A percentile compares a stretch with the other conserved stretches of the same genome.
phyloP scores from a whole-genome alignment of 2,329 filamentous ascomycete genomes.

The Coleophoma eucalyptorum region DNA sequence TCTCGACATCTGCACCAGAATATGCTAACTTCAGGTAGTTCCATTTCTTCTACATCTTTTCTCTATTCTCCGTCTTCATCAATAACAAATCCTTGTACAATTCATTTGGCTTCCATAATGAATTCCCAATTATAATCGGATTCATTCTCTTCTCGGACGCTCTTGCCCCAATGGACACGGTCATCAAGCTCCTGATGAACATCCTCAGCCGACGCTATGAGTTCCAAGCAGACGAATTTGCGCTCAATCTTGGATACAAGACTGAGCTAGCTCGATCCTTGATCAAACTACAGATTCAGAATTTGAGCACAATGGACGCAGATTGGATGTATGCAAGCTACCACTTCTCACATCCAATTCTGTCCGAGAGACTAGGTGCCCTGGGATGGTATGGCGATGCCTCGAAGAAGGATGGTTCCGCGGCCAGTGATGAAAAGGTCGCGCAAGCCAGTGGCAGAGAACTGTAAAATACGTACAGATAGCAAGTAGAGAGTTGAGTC shows the following conservation, averaged over 20 bases:
- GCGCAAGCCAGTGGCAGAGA: constrained; percentile 74
- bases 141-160: constrained; percentile 98
- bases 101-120: constrained; percentile 80
- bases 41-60: constrained; percentile 95
- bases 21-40: constrained; percentile 47
- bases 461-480: constrained; percentile 44
- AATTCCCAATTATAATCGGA: constrained; percentile 91
- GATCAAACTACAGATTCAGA: constrained; percentile 97
- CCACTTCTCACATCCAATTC: constrained; percentile 96
- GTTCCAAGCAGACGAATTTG: constrained; percentile 93
- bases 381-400: constrained; percentile 75
- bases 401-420: constrained; percentile 35
- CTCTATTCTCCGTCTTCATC: constrained; percentile 95
- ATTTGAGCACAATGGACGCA: constrained; percentile 96
- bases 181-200: constrained; percentile 95
- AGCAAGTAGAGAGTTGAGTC: constrained; percentile 4
- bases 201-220: constrained; percentile 91
- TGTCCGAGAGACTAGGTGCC: constrained; percentile 88
- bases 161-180: constrained; percentile 88
- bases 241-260: constrained; percentile 77
- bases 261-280: constrained; percentile 80
- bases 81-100: constrained; percentile 89
- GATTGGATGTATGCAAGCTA: constrained; percentile 98
- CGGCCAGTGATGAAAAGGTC: constrained; percentile 50
- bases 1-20: neutral